Evolutionary conservation across 495 filamentous ascomycete genomes (phyloP).

Genomic region (Penicillium coffeae): DNA sequence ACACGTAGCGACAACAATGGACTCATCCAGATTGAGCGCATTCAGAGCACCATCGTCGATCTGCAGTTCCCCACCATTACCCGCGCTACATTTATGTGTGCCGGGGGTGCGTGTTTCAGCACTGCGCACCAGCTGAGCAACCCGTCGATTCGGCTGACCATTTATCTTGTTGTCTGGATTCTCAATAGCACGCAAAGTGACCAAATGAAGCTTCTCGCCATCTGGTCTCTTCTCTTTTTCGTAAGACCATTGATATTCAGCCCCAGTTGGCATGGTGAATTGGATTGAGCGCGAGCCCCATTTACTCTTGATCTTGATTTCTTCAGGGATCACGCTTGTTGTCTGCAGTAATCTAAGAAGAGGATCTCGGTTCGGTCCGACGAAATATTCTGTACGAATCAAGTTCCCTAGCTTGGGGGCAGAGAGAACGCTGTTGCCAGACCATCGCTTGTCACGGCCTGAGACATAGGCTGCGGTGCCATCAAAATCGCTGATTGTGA

Average conservation of each 20-base stretch:
- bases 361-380: constrained; percentile 41
- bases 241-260: constrained; percentile 49
- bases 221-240: constrained; percentile 29
- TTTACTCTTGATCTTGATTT: constrained; percentile 13
- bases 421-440: constrained; percentile 37
- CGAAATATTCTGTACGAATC: constrained; percentile 46
- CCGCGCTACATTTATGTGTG: constrained; percentile 36
- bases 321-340: constrained; percentile 1
- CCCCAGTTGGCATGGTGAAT: constrained; percentile 36
- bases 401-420: constrained; percentile 22
- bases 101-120: constrained; percentile 40
- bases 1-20: constrained; percentile 48
- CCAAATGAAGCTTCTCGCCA: constrained; percentile 25
- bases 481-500: constrained; percentile 38
- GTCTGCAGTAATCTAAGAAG: constrained; percentile 21
- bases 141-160: constrained; percentile 3
- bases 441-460: constrained; percentile 35
- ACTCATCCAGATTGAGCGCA: constrained; percentile 25
- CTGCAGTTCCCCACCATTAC: constrained; percentile 50
- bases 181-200: constrained; percentile 28
- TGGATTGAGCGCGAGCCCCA: constrained; percentile 33
- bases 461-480: constrained; percentile 37
- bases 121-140: constrained; percentile 46
- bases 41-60: constrained; percentile 32
- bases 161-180: constrained; percentile 2